Conservation (phyloP, 129 eudicot species). For the Pseudognaphalium luteoalbum region DNA sequence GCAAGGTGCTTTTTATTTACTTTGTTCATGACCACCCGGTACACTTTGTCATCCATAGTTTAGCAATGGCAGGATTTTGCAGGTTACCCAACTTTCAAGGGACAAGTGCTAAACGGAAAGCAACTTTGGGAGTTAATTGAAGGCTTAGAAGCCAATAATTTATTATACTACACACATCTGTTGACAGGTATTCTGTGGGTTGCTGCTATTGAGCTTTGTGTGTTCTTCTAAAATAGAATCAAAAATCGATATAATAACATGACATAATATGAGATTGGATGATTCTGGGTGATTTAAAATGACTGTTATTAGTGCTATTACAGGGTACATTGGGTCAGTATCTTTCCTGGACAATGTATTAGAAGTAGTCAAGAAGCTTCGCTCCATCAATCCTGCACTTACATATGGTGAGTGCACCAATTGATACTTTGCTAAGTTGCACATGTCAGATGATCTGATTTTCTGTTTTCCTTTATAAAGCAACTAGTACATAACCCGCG, state of each 20-base stretch:
- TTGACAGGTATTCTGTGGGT: slow-evolving; percentile 62
- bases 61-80: slow-evolving; percentile 34
- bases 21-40: background rate
- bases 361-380: slow-evolving; percentile 77
- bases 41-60: slow-evolving; percentile 1
- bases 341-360: slow-evolving; percentile 77
- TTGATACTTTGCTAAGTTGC: slow-evolving; percentile 11
- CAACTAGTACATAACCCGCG: too few species aligned
- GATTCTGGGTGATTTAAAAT: background rate
- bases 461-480: background rate
- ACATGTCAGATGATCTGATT: slow-evolving; percentile 8
- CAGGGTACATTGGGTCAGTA: slow-evolving; percentile 97
- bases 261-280: background rate
- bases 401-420: slow-evolving; percentile 63
- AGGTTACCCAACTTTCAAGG: slow-evolving; percentile 96
- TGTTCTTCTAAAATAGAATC: background rate
- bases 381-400: slow-evolving; percentile 82
- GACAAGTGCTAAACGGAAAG: slow-evolving; percentile 85
- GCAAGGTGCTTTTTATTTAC: slow-evolving; percentile 48
- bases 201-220: background rate
- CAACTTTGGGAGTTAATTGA: slow-evolving; percentile 88
- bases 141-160: slow-evolving; percentile 84
- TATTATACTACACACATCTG: slow-evolving; percentile 87
- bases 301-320: slow-evolving; percentile 21
- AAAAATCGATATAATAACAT: background rate